These are phyloP conservation scores for Coprinopsis sp. DNA, from an alignment of 768 basidiomycete species.

Conservation along the genomic window DNA sequence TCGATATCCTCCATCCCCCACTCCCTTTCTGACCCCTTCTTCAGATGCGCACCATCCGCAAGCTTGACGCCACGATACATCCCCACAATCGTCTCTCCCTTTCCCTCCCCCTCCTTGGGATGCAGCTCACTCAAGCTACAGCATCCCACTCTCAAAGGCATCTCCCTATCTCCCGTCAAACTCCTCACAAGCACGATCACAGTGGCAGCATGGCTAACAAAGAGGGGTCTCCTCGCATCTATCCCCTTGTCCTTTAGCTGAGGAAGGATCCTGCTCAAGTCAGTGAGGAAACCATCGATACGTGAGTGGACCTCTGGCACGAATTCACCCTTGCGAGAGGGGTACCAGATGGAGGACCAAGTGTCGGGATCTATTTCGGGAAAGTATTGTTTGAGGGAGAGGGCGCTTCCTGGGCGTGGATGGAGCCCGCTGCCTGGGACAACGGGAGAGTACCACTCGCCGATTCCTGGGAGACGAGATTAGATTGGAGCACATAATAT, in stretches of 20 bases:
- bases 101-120: constrained; percentile 22
- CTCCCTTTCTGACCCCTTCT: constrained; percentile 55
- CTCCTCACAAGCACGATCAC: constrained; percentile 59
- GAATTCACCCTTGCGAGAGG: constrained; percentile 70
- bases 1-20: constrained; percentile 81
- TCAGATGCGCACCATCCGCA: constrained; percentile 55
- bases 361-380: constrained; percentile 52
- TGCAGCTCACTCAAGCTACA: constrained; percentile 63
- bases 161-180: constrained; percentile 46
- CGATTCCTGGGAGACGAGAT: constrained; percentile 41
- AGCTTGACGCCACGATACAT: constrained; percentile 44
- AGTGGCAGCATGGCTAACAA: constrained; percentile 76
- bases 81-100: constrained; percentile 26
- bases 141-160: constrained; percentile 66
- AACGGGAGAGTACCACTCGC: constrained; percentile 80
- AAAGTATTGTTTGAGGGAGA: constrained; percentile 49
- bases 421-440: constrained; percentile 64
- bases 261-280: constrained; percentile 51
- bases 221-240: constrained; percentile 23
- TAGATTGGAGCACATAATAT: background rate
- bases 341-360: constrained; percentile 63
- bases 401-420: constrained; percentile 62
- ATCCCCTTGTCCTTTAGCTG: constrained; percentile 47
- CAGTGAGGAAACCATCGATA: constrained; percentile 42
- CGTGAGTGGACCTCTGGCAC: constrained; percentile 60